Conservation (phyloP, 768 basidiomycete genomes). For the Agaricus sinodeliciosus region DNA sequence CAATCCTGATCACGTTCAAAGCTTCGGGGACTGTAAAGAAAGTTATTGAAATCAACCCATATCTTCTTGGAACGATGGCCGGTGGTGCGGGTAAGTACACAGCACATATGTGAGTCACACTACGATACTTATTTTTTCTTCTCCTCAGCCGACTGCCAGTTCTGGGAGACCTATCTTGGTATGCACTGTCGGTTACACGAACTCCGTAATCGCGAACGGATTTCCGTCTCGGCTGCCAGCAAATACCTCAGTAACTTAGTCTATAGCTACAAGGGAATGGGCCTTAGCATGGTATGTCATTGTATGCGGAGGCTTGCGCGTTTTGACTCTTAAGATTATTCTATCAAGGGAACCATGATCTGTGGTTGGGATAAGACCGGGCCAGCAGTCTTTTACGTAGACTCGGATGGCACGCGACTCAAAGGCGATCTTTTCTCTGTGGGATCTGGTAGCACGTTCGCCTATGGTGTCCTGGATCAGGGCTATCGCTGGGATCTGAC, state of each 20-base stretch:
- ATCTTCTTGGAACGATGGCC: constrained; percentile 98
- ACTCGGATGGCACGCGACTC: constrained; percentile 91
- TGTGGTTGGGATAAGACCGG: constrained; percentile 99
- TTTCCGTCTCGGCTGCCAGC: constrained; percentile 98
- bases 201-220: constrained; percentile 91
- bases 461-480: constrained; percentile 98
- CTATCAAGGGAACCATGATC: constrained; percentile 90
- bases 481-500: constrained; percentile 90
- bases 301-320: neutral
- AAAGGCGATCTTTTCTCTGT: constrained; percentile 99
- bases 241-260: constrained; percentile 97
- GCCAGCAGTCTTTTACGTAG: constrained; percentile 93
- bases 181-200: constrained; percentile 97
- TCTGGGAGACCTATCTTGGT: constrained; percentile 99
- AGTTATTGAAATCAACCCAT: constrained; percentile 99
- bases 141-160: constrained; percentile 82
- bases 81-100: constrained; percentile 82
- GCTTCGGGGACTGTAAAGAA: constrained; percentile 98
- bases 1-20: constrained; percentile 22
- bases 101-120: neutral
- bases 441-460: constrained; percentile 96
- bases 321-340: neutral
- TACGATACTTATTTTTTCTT: neutral
- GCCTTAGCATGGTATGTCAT: constrained; percentile 86
- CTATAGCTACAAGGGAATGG: constrained; percentile 99